Evolutionary conservation across 345 rosid genomes (phyloP).

Genomic region (Combretum micranthum): DNA sequence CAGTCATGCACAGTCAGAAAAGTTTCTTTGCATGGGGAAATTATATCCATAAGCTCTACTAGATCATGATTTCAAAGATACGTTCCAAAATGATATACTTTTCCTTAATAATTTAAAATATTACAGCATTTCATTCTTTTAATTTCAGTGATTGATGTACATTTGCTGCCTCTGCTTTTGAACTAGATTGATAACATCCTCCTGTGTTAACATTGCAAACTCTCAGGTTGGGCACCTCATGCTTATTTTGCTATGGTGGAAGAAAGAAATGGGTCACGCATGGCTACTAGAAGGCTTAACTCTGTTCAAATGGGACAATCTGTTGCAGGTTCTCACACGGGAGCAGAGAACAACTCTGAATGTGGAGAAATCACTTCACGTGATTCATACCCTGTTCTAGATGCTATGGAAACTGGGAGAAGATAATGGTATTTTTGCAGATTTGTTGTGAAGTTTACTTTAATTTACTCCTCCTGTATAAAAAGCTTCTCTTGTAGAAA

Average conservation of each 20-base stretch:
- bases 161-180: background rate
- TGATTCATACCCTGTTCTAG: background rate
- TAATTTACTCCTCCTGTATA: too few species aligned
- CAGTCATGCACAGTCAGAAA: too few species aligned
- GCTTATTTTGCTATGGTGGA: constrained; percentile 37
- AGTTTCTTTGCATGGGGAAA: too few species aligned
- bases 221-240: constrained; percentile 57
- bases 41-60: too few species aligned
- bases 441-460: too few species aligned
- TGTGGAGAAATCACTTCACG: background rate
- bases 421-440: background rate
- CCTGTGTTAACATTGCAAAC: background rate
- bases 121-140: background rate
- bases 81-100: too few species aligned
- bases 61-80: too few species aligned
- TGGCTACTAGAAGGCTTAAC: constrained; percentile 10
- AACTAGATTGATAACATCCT: background rate
- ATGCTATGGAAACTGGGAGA: constrained; percentile 9
- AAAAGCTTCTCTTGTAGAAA: too few species aligned
- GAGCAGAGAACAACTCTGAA: constrained; percentile 1
- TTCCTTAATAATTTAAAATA: too few species aligned
- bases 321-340: background rate
- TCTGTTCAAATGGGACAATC: constrained; percentile 3
- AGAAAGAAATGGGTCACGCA: constrained; percentile 16
- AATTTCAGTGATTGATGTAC: background rate